Evolutionary conservation across 2,329 filamentous ascomycete species (phyloP), one percentile per base, ranked within the genome.

Genomic region (Apiospora malaysiana): DNA sequence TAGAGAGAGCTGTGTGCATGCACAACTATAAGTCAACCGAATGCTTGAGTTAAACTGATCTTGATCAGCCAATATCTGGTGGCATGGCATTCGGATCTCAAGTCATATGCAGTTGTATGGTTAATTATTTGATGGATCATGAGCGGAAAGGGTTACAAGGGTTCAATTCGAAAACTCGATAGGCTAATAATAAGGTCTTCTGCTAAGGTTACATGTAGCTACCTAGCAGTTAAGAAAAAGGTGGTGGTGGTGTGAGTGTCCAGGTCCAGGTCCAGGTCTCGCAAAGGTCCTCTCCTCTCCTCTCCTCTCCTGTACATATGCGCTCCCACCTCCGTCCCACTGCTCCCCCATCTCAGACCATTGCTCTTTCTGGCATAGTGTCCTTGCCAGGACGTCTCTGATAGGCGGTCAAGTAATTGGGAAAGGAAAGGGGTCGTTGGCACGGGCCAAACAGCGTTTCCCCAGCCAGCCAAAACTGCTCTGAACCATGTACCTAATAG

Each of bases 401-500:
- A 40, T 40, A 63, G 56, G 56, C 56, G 56, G 56, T 63, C 56
- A 40, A n/a, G 56, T 18, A 21, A 63, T 21, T 63, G 27, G 18
- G 21, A 40, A 40, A 23, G 56, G 32, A 63, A 63, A 40, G 56
- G 56, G 56, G 56, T 63, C 56, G 32, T 63, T n/a, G 32, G 56
- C 56, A 63, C 56, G 56, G 56, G 32, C 56, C 56, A 40, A 40
- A 18, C 56, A 40, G 40, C 27, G 56, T 40, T 63, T 32, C 56
- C 51, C 56, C 56, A n/a, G 56, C 56, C 27, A 40, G 56, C 56
- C 56, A 63, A 63, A 63, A 40, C 56, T 63, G 56, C 27, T 59
- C 37, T 59, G n/a, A n/a, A n/a, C n/a, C n/a, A n/a, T n/a, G n/a
- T n/a, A n/a, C n/a, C n/a, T n/a, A n/a, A n/a, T n/a, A 43, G 10